A percentile compares a stretch with the other conserved stretches of the same genome.
Conservation (phyloP, 1,284 basidiomycete species). For the Leucoagaricus sp. region DNA sequence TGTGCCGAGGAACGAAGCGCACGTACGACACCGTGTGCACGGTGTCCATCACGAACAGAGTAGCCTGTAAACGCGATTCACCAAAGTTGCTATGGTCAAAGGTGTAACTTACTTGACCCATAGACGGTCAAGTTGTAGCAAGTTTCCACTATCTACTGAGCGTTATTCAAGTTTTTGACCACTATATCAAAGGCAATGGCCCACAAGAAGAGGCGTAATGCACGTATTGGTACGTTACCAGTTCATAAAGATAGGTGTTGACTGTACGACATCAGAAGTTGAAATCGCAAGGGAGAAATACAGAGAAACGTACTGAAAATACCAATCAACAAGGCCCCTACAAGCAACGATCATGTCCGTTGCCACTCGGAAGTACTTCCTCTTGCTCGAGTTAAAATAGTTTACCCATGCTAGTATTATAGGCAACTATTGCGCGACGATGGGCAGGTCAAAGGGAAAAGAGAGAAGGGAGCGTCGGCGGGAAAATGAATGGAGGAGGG, state of each 20-base stretch:
- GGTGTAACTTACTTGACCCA: background rate
- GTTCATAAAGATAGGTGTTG: slow-evolving; percentile 31
- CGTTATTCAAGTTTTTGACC: background rate
- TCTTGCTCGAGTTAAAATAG: background rate
- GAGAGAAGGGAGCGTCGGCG: background rate
- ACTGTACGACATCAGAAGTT: slow-evolving; percentile 19
- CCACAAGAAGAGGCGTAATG: slow-evolving; percentile 23
- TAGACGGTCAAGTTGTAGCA: background rate
- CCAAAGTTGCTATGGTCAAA: background rate
- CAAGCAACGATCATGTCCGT: background rate
- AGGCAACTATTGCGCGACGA: background rate
- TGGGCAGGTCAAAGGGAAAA: background rate
- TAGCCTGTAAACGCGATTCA: background rate
- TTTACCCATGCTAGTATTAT: slow-evolving; percentile 17
- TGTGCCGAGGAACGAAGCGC: background rate
- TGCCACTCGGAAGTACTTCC: background rate
- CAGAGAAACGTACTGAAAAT: slow-evolving; percentile 19
- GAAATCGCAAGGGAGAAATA: background rate
- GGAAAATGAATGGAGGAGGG: background rate
- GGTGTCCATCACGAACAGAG: background rate
- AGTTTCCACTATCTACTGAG: too few relatives aligned
- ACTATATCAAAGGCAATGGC: background rate
- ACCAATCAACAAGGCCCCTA: slow-evolving; percentile 25
- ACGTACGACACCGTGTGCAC: slow-evolving; percentile 4
- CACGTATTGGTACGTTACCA: slow-evolving; percentile 29